phyloP scores from a whole-genome alignment of 1,139 yeast genomes.

The Pneumocystis oryctolagi region DNA sequence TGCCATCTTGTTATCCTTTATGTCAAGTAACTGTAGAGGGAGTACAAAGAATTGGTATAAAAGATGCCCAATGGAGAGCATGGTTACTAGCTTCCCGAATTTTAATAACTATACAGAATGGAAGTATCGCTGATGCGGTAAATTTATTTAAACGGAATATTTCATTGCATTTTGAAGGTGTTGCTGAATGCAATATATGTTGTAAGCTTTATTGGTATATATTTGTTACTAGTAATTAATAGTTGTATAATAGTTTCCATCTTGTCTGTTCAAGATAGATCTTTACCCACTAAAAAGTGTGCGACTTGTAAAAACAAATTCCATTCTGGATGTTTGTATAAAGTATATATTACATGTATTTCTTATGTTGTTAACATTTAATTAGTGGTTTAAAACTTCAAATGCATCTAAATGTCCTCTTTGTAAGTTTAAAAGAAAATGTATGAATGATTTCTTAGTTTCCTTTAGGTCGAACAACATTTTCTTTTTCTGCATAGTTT shows the following conservation, averaged over 20 bases:
- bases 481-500: not conserved
- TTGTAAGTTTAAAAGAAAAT: conserved; percentile 66
- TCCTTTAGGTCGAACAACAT: not conserved
- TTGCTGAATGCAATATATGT: conserved; percentile 94
- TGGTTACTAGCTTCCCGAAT: conserved; percentile 88
- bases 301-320: conserved; percentile 83
- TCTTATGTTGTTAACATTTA: not conserved
- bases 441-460: not conserved
- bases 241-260: conserved; percentile 26
- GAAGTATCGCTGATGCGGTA: conserved; percentile 68
- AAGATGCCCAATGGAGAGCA: conserved; percentile 86
- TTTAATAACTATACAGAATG: conserved; percentile 54
- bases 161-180: conserved; percentile 64
- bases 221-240: not conserved
- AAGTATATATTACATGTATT: conserved; percentile 20
- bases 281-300: conserved; percentile 79
- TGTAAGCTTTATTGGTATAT: conserved; percentile 33
- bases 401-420: conserved; percentile 86
- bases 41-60: conserved; percentile 69
- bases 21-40: conserved; percentile 63
- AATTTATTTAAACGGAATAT: conserved; percentile 72
- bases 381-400: conserved; percentile 83
- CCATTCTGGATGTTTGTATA: conserved; percentile 92
- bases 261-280: conserved; percentile 62
- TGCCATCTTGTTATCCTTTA: conserved; percentile 65